A percentile compares a stretch with the other conserved stretches of the same genome.
Conservation (phyloP, 495 filamentous ascomycete genomes). For the Antarctomyces pellizariae region DNA sequence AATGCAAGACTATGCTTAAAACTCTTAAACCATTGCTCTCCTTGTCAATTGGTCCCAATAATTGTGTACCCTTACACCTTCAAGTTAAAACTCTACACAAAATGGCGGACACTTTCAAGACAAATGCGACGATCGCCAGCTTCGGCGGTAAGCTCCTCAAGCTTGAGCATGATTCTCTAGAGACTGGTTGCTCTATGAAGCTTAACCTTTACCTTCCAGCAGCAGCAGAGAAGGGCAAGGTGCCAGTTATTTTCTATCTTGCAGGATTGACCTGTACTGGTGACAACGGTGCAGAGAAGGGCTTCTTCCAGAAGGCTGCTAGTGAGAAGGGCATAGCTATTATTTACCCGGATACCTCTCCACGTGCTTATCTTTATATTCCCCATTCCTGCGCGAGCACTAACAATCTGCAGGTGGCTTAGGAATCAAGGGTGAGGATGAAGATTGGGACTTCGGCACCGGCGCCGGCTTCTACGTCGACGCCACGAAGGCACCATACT, state of each 20-base stretch:
- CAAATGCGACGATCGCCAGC: conserved; percentile 68
- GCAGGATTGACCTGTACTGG: conserved; percentile 87
- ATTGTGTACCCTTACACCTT: conserved; percentile 3
- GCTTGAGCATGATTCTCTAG: conserved; percentile 56
- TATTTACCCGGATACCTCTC: conserved; percentile 86
- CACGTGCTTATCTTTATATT: conserved; percentile 27
- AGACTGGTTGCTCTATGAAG: conserved; percentile 44
- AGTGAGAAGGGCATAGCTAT: conserved; percentile 59
- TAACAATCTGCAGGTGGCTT: conserved; percentile 28
- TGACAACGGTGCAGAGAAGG: conserved; percentile 91
- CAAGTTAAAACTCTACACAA: conserved; percentile 9
- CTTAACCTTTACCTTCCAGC: conserved; percentile 50
- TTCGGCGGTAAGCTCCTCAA: conserved; percentile 94
- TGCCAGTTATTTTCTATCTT: conserved; percentile 82
- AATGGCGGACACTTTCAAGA: too few species aligned
- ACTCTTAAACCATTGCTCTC: conserved; percentile 6
- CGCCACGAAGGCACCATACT: conserved; percentile 54
- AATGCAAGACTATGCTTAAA: conserved; percentile 6
- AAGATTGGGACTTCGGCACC: conserved; percentile 70
- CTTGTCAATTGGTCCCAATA: conserved; percentile 1
- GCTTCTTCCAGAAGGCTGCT: conserved; percentile 76
- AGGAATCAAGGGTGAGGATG: conserved; percentile 56
- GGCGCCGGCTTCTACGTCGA: conserved; percentile 92
- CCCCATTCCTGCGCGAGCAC: conserved; percentile 1
- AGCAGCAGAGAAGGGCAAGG: conserved; percentile 26